Evolutionary conservation across 2,329 filamentous ascomycete genomes (phyloP).

Genomic region (Fusarium sulawesiense): DNA sequence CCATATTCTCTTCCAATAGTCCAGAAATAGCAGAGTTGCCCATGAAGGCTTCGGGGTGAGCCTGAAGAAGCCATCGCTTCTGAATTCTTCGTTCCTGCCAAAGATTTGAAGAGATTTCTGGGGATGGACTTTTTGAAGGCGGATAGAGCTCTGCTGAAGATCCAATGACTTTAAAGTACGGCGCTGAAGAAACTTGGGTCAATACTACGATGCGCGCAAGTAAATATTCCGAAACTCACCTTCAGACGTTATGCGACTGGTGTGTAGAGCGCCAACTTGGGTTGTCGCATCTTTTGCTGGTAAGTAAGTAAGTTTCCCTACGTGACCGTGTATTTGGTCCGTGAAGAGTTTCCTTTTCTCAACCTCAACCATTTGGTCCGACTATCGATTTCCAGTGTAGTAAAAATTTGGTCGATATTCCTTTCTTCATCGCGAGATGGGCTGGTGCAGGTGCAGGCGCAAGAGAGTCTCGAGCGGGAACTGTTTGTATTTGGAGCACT

Average conservation of each 20-base stretch:
- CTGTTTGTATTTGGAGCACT: slow-evolving; percentile 11
- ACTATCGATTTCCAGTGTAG: slow-evolving; percentile 48
- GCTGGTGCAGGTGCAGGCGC: slow-evolving; percentile 26
- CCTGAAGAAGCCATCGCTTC: slow-evolving; percentile 62
- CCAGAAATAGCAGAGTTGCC: slow-evolving; percentile 50
- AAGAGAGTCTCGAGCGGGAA: slow-evolving; percentile 40
- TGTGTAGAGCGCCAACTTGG: slow-evolving; percentile 47
- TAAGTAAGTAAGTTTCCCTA: slow-evolving; percentile 51
- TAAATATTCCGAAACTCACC: slow-evolving; percentile 39
- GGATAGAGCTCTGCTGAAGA: slow-evolving; percentile 51
- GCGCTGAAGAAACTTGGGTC: slow-evolving; percentile 41
- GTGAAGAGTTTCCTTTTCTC: slow-evolving; percentile 42
- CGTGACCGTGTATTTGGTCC: slow-evolving; percentile 50
- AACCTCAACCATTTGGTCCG: slow-evolving; percentile 53
- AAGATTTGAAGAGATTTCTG: slow-evolving; percentile 41
- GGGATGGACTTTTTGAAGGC: slow-evolving; percentile 45
- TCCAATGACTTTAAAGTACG: slow-evolving; percentile 49
- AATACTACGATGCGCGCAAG: slow-evolving; percentile 9
- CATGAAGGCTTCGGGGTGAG: slow-evolving; percentile 62
- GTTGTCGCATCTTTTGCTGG: slow-evolving; percentile 39
- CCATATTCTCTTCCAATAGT: slow-evolving; percentile 53
- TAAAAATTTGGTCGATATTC: slow-evolving; percentile 41
- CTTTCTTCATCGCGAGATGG: slow-evolving; percentile 51
- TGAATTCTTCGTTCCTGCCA: slow-evolving; percentile 53
- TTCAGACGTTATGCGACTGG: slow-evolving; percentile 46